Evolutionary conservation across 2,329 filamentous ascomycete species (phyloP).

Genomic region (Mycosphaerelloides madeirae): DNA sequence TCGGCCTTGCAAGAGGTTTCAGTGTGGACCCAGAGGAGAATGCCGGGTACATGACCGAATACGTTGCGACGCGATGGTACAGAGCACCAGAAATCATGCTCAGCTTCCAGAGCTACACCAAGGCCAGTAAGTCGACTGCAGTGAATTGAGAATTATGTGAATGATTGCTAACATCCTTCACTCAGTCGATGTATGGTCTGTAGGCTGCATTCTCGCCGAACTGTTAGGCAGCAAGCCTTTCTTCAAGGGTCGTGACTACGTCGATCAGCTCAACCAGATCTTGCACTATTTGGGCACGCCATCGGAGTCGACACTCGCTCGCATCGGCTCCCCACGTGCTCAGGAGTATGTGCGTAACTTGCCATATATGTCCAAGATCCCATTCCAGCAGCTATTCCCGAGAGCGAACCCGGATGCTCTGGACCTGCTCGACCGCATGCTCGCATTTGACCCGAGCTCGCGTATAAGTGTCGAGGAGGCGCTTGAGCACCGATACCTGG

Average conservation of each 20-base stretch:
- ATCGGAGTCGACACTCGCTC: conserved; percentile 86
- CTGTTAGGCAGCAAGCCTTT: conserved; percentile 93
- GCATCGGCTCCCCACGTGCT: conserved; percentile 90
- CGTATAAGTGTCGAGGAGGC: conserved; percentile 93
- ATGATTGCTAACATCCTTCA: conserved; percentile 8
- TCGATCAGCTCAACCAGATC: conserved; percentile 99
- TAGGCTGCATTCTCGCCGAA: conserved; percentile 95
- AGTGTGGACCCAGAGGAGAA: conserved; percentile 97
- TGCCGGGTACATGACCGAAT: conserved; percentile 99
- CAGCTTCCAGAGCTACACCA: conserved; percentile 99
- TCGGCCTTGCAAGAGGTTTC: conserved; percentile 92
- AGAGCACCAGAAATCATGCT: conserved; percentile 98
- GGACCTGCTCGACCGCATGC: conserved; percentile 92
- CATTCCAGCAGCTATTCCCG: conserved; percentile 83
- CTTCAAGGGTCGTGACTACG: conserved; percentile 98
- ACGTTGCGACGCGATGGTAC: conserved; percentile 98
- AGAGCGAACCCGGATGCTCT: conserved; percentile 94
- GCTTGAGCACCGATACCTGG: conserved; percentile 90
- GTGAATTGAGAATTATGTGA: neutral
- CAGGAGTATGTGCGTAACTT: conserved; percentile 95
- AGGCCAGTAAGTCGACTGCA: conserved; percentile 76
- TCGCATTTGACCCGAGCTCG: conserved; percentile 90
- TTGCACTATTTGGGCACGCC: conserved; percentile 95
- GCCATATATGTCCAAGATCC: conserved; percentile 60
- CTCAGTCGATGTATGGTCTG: conserved; percentile 96